Conservation (phyloP, 2,329 filamentous ascomycete species). For the Mycosphaerella sp. region DNA sequence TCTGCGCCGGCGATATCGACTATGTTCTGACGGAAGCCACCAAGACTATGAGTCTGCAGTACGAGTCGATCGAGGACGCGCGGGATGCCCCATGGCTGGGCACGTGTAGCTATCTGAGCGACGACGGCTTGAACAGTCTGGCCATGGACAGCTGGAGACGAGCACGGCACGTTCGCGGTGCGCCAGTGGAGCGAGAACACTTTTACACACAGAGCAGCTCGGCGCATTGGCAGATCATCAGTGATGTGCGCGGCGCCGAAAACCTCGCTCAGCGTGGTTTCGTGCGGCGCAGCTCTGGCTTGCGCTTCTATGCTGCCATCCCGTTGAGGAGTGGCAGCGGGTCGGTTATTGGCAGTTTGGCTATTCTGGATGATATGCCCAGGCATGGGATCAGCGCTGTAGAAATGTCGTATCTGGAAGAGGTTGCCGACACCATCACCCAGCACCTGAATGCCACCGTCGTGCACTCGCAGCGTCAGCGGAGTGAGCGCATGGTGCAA, state of each 20-base stretch:
- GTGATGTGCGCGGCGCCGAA: conserved; percentile 19
- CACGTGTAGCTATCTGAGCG: conserved; percentile 29
- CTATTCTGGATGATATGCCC: conserved; percentile 53
- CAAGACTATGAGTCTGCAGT: conserved; percentile 40
- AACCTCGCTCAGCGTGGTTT: conserved; percentile 9
- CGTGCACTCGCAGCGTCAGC: conserved; percentile 46
- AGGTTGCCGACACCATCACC: conserved; percentile 52
- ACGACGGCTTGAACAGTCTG: conserved; percentile 21
- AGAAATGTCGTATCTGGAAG: conserved; percentile 52
- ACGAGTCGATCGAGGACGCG: conserved; percentile 28
- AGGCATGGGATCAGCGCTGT: conserved; percentile 47
- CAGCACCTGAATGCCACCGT: conserved; percentile 40
- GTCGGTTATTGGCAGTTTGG: conserved; percentile 54
- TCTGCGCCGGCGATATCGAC: conserved; percentile 44
- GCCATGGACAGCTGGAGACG: conserved; percentile 8
- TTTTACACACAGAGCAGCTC: background rate
- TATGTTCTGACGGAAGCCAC: conserved; percentile 51
- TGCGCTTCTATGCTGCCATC: conserved; percentile 51
- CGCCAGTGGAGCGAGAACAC: conserved; percentile 5
- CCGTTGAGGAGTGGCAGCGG: conserved; percentile 54
- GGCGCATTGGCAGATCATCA: conserved; percentile 25
- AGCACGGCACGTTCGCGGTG: conserved; percentile 25
- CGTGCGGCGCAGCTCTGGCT: conserved; percentile 6
- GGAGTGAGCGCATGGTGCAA: conserved; percentile 50
- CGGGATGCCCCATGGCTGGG: conserved; percentile 36